A percentile compares a stretch with the other conserved stretches of the same genome.
Conservation (phyloP, 352 stramenopile species). For the Pythium scleroteichum region DNA sequence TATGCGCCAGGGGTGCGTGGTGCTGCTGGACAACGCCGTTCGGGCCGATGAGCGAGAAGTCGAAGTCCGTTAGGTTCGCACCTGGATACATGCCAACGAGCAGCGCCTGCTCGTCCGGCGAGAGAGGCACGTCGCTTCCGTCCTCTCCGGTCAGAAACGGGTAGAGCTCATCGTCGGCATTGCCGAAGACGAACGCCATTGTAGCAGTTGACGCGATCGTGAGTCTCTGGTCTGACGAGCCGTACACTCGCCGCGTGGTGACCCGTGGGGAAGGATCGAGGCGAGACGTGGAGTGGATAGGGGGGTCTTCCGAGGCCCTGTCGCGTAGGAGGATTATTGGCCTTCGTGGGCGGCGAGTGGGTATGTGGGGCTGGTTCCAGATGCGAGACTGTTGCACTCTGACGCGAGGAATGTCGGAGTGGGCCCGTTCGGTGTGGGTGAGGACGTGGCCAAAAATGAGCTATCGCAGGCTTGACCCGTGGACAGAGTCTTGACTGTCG, state of each 20-base stretch:
- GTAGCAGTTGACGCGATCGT: constrained; percentile 8
- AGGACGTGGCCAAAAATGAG: not conserved
- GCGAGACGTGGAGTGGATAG: too few relatives aligned
- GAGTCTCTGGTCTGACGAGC: too few relatives aligned
- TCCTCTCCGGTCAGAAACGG: constrained; percentile 44
- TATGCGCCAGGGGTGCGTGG: constrained; percentile 24
- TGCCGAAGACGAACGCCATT: constrained; percentile 55
- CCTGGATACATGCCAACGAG: constrained; percentile 61
- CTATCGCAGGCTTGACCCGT: too few relatives aligned
- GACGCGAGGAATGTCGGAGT: constrained; percentile 2
- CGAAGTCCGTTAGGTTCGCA: constrained; percentile 56
- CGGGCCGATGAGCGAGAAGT: constrained; percentile 50
- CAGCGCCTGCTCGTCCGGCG: constrained; percentile 51
- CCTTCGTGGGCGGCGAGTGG: not conserved
- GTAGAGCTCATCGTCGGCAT: constrained; percentile 60
- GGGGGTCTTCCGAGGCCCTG: not conserved
- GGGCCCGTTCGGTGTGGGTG: not conserved
- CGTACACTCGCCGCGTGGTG: not conserved
- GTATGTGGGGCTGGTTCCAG: not conserved
- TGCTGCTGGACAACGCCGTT: constrained; percentile 46
- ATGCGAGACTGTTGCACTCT: constrained; percentile 13
- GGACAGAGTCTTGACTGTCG: too few relatives aligned
- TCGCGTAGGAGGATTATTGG: constrained; percentile 5
- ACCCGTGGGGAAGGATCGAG: constrained; percentile 2
- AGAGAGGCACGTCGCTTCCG: constrained; percentile 32